A percentile compares a stretch with the other conserved stretches of the same genome.
These are phyloP conservation scores for Alternaria solani DNA, from an alignment of 2,329 filamentous ascomycete species.

Conservation along the genomic window DNA sequence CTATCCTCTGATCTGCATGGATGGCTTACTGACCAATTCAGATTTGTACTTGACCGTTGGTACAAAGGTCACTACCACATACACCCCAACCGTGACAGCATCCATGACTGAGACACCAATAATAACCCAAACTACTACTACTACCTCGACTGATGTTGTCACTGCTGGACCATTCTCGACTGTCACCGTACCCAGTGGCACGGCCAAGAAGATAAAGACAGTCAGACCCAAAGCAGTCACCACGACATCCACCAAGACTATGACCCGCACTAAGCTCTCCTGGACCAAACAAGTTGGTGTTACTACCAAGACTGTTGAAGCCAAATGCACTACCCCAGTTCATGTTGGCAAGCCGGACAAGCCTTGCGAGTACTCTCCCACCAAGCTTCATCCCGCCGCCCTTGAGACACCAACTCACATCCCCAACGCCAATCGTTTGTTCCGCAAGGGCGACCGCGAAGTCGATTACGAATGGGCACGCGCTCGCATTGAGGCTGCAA, in stretches of 20 bases:
- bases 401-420: slow-evolving; percentile 38
- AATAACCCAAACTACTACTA: slow-evolving; percentile 31
- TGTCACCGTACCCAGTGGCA: slow-evolving; percentile 42
- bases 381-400: slow-evolving; percentile 41
- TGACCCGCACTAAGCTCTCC: slow-evolving; percentile 38
- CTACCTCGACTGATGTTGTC: slow-evolving; percentile 34
- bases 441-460: slow-evolving; percentile 38
- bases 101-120: slow-evolving; percentile 41
- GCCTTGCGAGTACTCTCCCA: slow-evolving; percentile 47
- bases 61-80: slow-evolving; percentile 41
- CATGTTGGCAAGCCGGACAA: slow-evolving; percentile 44
- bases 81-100: slow-evolving; percentile 46
- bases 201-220: slow-evolving; percentile 44
- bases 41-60: slow-evolving; percentile 47
- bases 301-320: slow-evolving; percentile 48
- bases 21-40: slow-evolving; percentile 17
- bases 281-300: slow-evolving; percentile 37
- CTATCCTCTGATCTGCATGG: slow-evolving; percentile 6
- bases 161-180: slow-evolving; percentile 42
- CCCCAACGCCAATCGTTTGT: slow-evolving; percentile 31
- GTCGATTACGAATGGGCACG: slow-evolving; percentile 47
- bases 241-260: slow-evolving; percentile 33
- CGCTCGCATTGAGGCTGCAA: slow-evolving; percentile 47
- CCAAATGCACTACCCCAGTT: slow-evolving; percentile 49
- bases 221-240: slow-evolving; percentile 41